Conservation (phyloP, 2,329 filamentous ascomycete species). For the Aspergillus sclerotialis region DNA sequence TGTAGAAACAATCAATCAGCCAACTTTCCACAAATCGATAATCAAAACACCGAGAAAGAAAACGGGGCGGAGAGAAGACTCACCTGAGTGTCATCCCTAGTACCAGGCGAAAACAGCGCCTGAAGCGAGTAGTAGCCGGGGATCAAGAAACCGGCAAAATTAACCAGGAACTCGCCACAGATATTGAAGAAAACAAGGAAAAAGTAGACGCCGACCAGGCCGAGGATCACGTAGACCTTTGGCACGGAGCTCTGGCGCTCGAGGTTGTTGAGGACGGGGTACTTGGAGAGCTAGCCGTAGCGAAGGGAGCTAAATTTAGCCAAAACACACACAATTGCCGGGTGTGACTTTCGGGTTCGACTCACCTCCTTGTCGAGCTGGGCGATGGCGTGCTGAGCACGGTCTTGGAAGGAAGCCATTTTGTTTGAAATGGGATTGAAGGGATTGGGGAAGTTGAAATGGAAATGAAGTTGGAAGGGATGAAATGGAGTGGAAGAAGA, state of each 20-base stretch:
- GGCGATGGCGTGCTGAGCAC: constrained; percentile 56
- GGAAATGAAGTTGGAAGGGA: constrained; percentile 3
- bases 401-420: constrained; percentile 51
- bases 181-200: constrained; percentile 69
- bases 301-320: constrained; percentile 11
- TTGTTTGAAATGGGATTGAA: constrained; percentile 3
- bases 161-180: constrained; percentile 61
- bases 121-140: constrained; percentile 61
- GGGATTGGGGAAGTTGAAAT: not conserved
- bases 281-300: constrained; percentile 54
- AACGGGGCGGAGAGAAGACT: constrained; percentile 15
- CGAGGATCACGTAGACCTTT: constrained; percentile 61
- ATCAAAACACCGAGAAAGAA: not conserved
- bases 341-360: too few relatives aligned
- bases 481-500: constrained; percentile 12
- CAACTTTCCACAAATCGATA: constrained; percentile 11
- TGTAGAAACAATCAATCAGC: constrained; percentile 23
- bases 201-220: constrained; percentile 59
- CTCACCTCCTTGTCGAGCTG: constrained; percentile 64
- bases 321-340: constrained; percentile 18
- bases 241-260: constrained; percentile 62
- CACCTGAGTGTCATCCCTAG: constrained; percentile 59
- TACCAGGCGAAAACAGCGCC: constrained; percentile 55
- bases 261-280: constrained; percentile 60
- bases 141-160: constrained; percentile 59